These are phyloP conservation scores for Daldinia childiae DNA, from an alignment of 495 filamentous ascomycete genomes.

Conservation along the genomic window DNA sequence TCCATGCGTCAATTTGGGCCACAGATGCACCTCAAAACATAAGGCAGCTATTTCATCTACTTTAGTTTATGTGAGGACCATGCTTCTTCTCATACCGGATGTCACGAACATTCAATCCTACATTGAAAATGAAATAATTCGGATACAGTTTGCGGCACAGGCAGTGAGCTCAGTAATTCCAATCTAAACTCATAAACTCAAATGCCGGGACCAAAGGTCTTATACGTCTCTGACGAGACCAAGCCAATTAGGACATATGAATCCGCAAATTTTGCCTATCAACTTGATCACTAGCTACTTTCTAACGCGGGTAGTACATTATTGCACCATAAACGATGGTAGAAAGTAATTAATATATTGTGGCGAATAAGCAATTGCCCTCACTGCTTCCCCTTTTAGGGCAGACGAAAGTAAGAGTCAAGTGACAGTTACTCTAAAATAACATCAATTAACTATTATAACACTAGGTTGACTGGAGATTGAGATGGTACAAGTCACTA, in stretches of 20 bases:
- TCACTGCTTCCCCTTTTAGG: background rate
- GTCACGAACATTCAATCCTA: background rate
- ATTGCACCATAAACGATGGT: background rate
- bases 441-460: background rate
- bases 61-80: too few species aligned
- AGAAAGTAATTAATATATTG: background rate
- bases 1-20: background rate
- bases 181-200: background rate
- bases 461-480: background rate
- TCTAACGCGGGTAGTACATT: background rate
- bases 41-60: background rate
- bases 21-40: background rate
- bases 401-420: background rate
- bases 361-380: background rate
- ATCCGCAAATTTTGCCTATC: background rate
- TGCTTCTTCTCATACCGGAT: background rate
- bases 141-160: background rate
- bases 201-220: background rate
- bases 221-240: background rate
- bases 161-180: background rate
- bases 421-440: background rate
- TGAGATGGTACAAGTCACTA: background rate
- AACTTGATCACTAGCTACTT: background rate
- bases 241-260: background rate
- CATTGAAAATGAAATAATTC: background rate